phyloP scores from a whole-genome alignment of 108 stramenopile genomes.

The Cyclotella kingstonii region DNA sequence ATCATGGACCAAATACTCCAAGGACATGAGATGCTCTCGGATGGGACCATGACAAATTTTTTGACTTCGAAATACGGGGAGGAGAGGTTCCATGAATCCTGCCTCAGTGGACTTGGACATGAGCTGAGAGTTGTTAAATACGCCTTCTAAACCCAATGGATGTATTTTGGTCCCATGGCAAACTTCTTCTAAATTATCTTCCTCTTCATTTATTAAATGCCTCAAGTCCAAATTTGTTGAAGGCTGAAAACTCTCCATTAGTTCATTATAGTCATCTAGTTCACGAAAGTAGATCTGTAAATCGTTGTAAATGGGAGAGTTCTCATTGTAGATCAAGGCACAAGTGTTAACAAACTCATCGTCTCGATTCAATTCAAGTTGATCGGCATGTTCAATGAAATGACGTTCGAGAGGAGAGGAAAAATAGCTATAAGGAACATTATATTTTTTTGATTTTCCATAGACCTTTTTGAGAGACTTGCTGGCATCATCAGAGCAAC shows the following conservation, averaged over 20 bases:
- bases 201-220: background rate
- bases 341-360: slow-evolving; percentile 1
- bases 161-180: background rate
- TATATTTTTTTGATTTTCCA: no score
- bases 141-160: slow-evolving; percentile 11
- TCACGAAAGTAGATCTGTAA: slow-evolving; percentile 1
- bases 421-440: background rate
- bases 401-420: background rate
- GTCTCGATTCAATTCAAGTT: slow-evolving; percentile 1
- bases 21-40: slow-evolving; percentile 6
- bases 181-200: background rate
- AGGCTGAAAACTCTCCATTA: background rate
- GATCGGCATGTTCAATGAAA: slow-evolving; percentile 1
- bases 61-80: slow-evolving; percentile 45
- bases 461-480: no score
- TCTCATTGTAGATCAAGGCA: background rate
- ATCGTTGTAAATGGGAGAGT: background rate
- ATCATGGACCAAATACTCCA: slow-evolving; percentile 68
- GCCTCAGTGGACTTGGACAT: slow-evolving; percentile 17
- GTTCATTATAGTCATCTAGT: slow-evolving; percentile 4
- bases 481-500: no score
- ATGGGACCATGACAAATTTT: slow-evolving; percentile 20
- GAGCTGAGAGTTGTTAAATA: slow-evolving; percentile 22
- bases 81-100: slow-evolving; percentile 47
- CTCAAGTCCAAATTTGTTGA: background rate